Evolutionary conservation across 768 basidiomycete genomes (phyloP).

Genomic region (Termitomyces sp.): DNA sequence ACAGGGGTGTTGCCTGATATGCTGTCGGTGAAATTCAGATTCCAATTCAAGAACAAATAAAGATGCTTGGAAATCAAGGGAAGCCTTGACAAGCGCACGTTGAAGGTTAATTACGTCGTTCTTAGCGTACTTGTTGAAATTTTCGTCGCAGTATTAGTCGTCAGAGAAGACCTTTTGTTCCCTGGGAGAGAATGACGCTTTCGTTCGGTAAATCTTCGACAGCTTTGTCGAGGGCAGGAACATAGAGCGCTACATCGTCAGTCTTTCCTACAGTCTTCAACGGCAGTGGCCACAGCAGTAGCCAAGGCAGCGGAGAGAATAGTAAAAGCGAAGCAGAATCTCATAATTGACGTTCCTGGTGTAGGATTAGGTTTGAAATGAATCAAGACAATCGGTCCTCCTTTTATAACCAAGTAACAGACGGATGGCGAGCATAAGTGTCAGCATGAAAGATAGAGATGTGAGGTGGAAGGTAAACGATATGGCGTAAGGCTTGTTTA

Average conservation of each 20-base stretch:
- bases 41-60: background rate
- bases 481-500: too few species aligned
- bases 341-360: conserved; percentile 2
- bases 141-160: background rate
- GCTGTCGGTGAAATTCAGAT: background rate
- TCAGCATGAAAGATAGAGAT: background rate
- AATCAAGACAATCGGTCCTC: background rate
- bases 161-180: conserved; percentile 17
- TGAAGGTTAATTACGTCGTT: conserved; percentile 14
- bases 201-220: conserved; percentile 6
- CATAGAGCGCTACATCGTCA: background rate
- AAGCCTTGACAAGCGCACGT: conserved; percentile 17
- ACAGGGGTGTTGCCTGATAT: background rate
- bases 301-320: conserved; percentile 1
- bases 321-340: conserved; percentile 1
- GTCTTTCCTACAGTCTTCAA: conserved; percentile 5
- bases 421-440: background rate
- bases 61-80: conserved; percentile 19
- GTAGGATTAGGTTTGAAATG: background rate
- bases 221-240: conserved; percentile 2
- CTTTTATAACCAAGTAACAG: background rate
- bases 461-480: background rate
- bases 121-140: too few species aligned
- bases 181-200: conserved; percentile 17
- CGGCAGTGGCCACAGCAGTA: background rate